Evolutionary conservation across 805 yeast species (phyloP).

Genomic region (Candida cerambycidarum): DNA sequence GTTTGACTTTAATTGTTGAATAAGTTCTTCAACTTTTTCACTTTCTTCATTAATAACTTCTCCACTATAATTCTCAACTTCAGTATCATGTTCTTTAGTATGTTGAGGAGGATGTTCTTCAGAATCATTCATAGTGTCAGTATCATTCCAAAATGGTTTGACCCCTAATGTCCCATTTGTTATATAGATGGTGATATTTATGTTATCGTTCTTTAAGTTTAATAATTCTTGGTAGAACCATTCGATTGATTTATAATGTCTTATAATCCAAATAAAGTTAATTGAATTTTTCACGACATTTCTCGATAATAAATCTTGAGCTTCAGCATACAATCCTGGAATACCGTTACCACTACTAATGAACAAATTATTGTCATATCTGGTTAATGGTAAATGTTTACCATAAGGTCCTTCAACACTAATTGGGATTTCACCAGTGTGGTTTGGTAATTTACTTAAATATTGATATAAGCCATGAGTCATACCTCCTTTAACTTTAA

Average conservation of each 20-base stretch:
- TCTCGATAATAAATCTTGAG: constrained; percentile 24
- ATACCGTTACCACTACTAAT: constrained; percentile 43
- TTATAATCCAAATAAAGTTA: constrained; percentile 40
- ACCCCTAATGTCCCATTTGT: constrained; percentile 24
- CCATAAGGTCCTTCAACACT: constrained; percentile 44
- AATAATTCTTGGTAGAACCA: constrained; percentile 40
- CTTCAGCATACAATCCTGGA: constrained; percentile 38
- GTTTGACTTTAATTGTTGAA: constrained; percentile 17
- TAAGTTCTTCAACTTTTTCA: constrained; percentile 14
- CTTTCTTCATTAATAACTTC: not conserved
- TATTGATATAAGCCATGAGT: constrained; percentile 36
- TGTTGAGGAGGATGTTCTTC: not conserved
- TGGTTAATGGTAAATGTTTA: constrained; percentile 27
- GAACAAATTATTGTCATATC: constrained; percentile 29
- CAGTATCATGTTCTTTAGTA: not conserved
- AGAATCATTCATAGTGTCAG: constrained; percentile 1
- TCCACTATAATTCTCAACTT: not conserved
- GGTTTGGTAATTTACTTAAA: constrained; percentile 32
- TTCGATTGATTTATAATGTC: constrained; percentile 38
- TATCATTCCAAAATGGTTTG: constrained; percentile 16
- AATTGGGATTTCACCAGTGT: constrained; percentile 29
- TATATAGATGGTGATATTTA: constrained; percentile 42
- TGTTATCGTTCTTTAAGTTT: constrained; percentile 29
- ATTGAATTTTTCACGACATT: constrained; percentile 11
- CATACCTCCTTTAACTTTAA: constrained; percentile 44